Conservation (phyloP, 345 rosid genomes). For the Salix koriyanagi region DNA sequence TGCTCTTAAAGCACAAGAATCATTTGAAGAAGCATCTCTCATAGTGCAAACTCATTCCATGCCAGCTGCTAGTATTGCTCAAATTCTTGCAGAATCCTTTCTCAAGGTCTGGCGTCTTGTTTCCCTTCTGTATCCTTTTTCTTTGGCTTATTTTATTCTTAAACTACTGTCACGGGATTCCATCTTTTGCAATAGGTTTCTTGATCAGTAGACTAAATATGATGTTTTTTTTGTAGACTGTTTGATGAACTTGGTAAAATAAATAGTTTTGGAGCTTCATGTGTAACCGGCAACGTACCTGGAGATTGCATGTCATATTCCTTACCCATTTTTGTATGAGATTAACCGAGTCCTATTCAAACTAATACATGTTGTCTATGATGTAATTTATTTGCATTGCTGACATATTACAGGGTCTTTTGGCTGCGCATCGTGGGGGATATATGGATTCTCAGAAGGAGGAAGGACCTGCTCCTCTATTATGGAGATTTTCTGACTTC, state of each 20-base stretch:
- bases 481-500: slow-evolving; percentile 98
- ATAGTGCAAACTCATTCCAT: slow-evolving; percentile 81
- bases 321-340: neutral
- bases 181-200: neutral
- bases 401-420: slow-evolving; percentile 58
- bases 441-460: slow-evolving; percentile 93
- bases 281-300: neutral
- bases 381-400: slow-evolving; percentile 1
- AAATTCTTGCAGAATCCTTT: slow-evolving; percentile 95
- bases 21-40: slow-evolving; percentile 84
- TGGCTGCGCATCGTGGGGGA: slow-evolving; percentile 99
- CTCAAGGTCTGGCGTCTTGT: slow-evolving; percentile 51
- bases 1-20: slow-evolving; percentile 97
- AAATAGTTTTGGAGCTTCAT: neutral
- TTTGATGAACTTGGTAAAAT: neutral
- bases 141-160: slow-evolving; percentile 4
- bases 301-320: neutral
- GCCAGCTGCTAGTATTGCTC: slow-evolving; percentile 83
- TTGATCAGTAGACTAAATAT: neutral
- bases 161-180: neutral
- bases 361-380: neutral
- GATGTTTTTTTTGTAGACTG: neutral
- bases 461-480: slow-evolving; percentile 94
- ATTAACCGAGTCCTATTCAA: neutral
- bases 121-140: slow-evolving; percentile 4